These are phyloP conservation scores for Saccharomycopsis sp. DNA, from an alignment of 805 yeast genomes.

Conservation along the genomic window DNA sequence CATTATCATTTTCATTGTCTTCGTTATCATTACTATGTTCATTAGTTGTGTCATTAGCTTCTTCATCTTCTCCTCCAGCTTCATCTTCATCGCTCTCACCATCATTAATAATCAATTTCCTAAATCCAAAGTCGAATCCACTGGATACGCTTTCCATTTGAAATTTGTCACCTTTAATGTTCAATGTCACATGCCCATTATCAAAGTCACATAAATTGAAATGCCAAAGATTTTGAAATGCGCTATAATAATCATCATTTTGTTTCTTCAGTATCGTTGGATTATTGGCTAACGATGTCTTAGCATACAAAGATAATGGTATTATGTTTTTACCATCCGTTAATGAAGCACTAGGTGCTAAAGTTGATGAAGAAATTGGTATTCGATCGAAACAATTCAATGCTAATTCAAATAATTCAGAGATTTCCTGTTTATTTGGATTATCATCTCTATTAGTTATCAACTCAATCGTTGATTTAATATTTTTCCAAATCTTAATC, in stretches of 20 bases:
- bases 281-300: conserved; percentile 32
- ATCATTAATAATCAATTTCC: conserved; percentile 24
- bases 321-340: conserved; percentile 34
- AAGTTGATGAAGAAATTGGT: conserved; percentile 38
- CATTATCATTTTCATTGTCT: conserved; percentile 1
- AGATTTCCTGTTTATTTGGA: conserved; percentile 34
- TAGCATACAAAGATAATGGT: conserved; percentile 35
- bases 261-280: conserved; percentile 39
- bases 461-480: conserved; percentile 44
- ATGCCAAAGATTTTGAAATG: conserved; percentile 74
- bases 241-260: conserved; percentile 54
- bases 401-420: conserved; percentile 45
- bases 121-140: conserved; percentile 59
- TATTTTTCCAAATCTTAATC: conserved; percentile 56
- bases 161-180: conserved; percentile 40
- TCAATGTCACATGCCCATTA: conserved; percentile 42
- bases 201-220: conserved; percentile 60
- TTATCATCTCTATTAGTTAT: conserved; percentile 30
- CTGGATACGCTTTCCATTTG: conserved; percentile 45
- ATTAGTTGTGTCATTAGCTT: neutral
- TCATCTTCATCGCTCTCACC: conserved; percentile 1
- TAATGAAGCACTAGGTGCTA: conserved; percentile 19
- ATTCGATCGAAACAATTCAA: conserved; percentile 56
- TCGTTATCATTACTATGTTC: neutral
- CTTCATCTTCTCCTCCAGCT: conserved; percentile 2